phyloP scores from a whole-genome alignment of 140 eudicot genomes.

The Bidens hawaiensis region DNA sequence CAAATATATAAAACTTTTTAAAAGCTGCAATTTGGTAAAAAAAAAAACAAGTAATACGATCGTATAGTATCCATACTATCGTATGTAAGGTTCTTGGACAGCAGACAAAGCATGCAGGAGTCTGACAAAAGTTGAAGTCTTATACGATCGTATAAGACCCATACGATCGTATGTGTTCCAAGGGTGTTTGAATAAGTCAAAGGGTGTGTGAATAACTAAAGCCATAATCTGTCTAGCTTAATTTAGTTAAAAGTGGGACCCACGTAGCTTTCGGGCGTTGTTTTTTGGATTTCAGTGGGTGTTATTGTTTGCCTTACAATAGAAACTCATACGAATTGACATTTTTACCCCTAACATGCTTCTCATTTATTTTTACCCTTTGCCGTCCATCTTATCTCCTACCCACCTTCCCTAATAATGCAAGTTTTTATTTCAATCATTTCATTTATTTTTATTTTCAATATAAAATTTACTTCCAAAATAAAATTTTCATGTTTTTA shows the following conservation, averaged over 20 bases:
- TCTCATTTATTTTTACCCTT: slow-evolving; percentile 31
- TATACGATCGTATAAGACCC: no score
- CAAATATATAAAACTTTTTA: no score
- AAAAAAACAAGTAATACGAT: no score
- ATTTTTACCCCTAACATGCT: slow-evolving; percentile 40
- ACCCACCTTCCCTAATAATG: slow-evolving; percentile 29
- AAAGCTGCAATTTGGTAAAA: no score
- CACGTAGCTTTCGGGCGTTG: slow-evolving; percentile 51
- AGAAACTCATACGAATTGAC: slow-evolving; percentile 24
- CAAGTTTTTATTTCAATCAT: slow-evolving; percentile 24
- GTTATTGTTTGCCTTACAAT: slow-evolving; percentile 32
- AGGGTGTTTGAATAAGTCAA: no score
- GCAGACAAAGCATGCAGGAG: no score
- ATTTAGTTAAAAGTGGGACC: slow-evolving; percentile 73
- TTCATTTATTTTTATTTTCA: not conserved
- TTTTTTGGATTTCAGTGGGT: slow-evolving; percentile 63
- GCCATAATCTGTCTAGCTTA: slow-evolving; percentile 66
- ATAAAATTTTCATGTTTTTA: not conserved
- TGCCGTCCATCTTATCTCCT: slow-evolving; percentile 22
- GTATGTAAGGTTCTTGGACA: no score
- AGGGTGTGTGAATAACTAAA: no score
- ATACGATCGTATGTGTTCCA: no score
- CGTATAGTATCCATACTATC: no score
- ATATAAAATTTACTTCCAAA: not conserved
- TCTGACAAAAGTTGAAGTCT: no score